Evolutionary conservation across 1,284 basidiomycete species (phyloP), one percentile per base, ranked within the genome.

Genomic region (Tausonia pullulans): DNA sequence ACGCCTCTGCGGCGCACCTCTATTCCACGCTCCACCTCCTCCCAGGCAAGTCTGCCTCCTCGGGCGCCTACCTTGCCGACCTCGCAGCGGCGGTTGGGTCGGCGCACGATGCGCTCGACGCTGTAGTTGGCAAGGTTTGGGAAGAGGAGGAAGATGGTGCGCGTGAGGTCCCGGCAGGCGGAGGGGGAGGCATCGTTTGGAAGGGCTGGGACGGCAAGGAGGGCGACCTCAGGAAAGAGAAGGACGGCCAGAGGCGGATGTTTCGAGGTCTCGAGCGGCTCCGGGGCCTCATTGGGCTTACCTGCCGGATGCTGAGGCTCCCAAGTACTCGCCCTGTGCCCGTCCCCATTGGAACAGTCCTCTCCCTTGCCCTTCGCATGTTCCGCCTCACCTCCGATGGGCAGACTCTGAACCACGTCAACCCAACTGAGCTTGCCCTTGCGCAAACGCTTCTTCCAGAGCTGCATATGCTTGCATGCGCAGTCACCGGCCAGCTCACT

Each of bases 401-500:
- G n/a, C 43, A 65, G 60, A 56, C 57, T n/a, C 44, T 53, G 14
- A 39, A 52, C 5, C 45, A 61, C 52, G 64, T 49, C 13, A 61
- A 56, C 11, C 56, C 60, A 0, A 14, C 56, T 7, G 60, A 62
- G 39, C 45, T 54, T n/a, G 51, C 56, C 27, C 55, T 65, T 16
- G 59, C 60, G 13, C 53, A 61, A 16, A 39, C 58, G 6, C 43
- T 65, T 11, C 44, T 65, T 13, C 64, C 64, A 5, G 60, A 65
- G 60, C 48, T 65, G 5, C 60, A 65, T 57, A 16, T 60, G 40
- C 64, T 65, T 44, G 64, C 49, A 4, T 61, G 64, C 40, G 64
- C 53, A 2, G 43, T 65, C 5, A 56, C 62, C n/a, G 64, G 64
- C 5, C 64, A 65, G 59, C 54, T 65, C 10, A 48, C 52, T 4